phyloP scores from a whole-genome alignment of 495 filamentous ascomycete genomes.

The Podospora bellae-mahoneyi region DNA sequence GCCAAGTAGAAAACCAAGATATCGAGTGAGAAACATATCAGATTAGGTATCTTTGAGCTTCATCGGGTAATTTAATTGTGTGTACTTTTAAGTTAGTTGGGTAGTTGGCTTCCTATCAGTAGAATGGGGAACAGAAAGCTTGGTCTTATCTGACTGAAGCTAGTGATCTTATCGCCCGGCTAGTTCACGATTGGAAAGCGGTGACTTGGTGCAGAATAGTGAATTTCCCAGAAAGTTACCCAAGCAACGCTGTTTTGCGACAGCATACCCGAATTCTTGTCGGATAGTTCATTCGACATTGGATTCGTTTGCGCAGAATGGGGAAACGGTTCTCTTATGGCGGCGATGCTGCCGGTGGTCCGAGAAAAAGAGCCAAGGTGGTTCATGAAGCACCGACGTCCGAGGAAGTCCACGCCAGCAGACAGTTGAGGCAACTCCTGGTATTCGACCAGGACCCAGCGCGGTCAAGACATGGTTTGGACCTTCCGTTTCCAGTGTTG shows the following conservation, averaged over 20 bases:
- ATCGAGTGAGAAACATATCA: background rate
- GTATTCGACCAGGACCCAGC: slow-evolving; percentile 61
- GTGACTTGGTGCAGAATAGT: slow-evolving; percentile 24
- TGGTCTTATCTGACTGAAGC: background rate
- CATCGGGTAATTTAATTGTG: background rate
- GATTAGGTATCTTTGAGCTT: background rate
- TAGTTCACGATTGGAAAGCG: slow-evolving; percentile 25
- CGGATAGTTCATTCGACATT: background rate
- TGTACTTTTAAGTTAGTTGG: background rate
- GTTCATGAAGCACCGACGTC: slow-evolving; percentile 48
- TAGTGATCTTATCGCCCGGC: slow-evolving; percentile 15
- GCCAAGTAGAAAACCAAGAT: background rate
- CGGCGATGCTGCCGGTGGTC: slow-evolving; percentile 28
- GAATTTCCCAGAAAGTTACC: slow-evolving; percentile 21
- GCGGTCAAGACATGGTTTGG: slow-evolving; percentile 62
- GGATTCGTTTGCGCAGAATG: slow-evolving; percentile 27
- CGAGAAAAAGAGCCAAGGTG: slow-evolving; percentile 34
- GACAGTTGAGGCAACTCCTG: slow-evolving; percentile 61
- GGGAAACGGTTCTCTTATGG: slow-evolving; percentile 39
- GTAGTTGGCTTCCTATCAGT: background rate
- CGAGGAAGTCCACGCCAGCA: slow-evolving; percentile 55
- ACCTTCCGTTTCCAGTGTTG: background rate
- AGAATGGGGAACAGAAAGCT: background rate
- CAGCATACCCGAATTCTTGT: background rate
- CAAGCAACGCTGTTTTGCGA: background rate